Evolutionary conservation across 116 monocot genomes (phyloP).

Genomic region (Trichopus zeylanicus): DNA sequence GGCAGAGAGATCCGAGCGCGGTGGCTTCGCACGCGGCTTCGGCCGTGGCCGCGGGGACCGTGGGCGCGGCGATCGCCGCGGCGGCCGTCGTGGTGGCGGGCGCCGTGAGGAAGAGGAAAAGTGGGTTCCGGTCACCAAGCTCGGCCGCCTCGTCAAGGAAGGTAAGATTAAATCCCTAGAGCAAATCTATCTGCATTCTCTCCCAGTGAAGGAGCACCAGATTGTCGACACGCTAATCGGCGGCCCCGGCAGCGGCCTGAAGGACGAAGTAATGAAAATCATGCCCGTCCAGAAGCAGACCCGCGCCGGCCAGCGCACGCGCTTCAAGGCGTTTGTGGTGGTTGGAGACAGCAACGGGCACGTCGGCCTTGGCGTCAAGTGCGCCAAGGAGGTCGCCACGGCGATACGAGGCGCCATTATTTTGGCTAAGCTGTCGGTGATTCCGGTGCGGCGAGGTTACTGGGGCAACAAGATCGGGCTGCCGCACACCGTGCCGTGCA

Average conservation of each 20-base stretch:
- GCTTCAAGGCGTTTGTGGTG: slow-evolving; percentile 84
- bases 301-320: slow-evolving; percentile 61
- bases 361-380: slow-evolving; percentile 70
- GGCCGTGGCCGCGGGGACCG: slow-evolving; percentile 17
- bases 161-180: slow-evolving; percentile 37
- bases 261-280: slow-evolving; percentile 84
- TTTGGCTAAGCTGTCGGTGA: slow-evolving; percentile 66
- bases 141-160: slow-evolving; percentile 42
- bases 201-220: slow-evolving; percentile 77
- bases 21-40: slow-evolving; percentile 28
- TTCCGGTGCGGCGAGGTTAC: slow-evolving; percentile 77
- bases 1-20: slow-evolving; percentile 39
- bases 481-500: slow-evolving; percentile 83
- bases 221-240: slow-evolving; percentile 51
- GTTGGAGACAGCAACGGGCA: slow-evolving; percentile 55
- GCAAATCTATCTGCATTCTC: slow-evolving; percentile 81
- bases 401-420: slow-evolving; percentile 68
- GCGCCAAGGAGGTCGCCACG: slow-evolving; percentile 64
- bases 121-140: slow-evolving; percentile 64
- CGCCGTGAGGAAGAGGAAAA: slow-evolving; percentile 43
- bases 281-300: slow-evolving; percentile 67
- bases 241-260: slow-evolving; percentile 12
- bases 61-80: slow-evolving; percentile 21
- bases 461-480: slow-evolving; percentile 93
- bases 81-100: slow-evolving; percentile 26